A percentile compares a stretch with the other conserved stretches of the same genome.
Evolutionary conservation across 108 stramenopile genomes (phyloP).

Genomic region (Conticribra guillardii): DNA sequence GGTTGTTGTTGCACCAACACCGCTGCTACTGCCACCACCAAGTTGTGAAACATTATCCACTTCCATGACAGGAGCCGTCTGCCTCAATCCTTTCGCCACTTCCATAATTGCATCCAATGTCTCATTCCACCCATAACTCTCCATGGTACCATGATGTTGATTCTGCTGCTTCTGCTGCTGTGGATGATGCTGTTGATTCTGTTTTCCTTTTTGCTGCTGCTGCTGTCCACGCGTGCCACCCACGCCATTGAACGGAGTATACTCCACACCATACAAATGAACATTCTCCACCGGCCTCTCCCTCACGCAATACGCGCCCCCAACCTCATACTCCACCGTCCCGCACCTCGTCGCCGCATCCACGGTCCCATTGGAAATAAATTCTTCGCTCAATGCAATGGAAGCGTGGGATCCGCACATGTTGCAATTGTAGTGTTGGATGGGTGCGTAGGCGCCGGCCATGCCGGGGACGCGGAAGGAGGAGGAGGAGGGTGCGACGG

Average conservation of each 20-base stretch:
- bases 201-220: conserved; percentile 22
- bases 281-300: conserved; percentile 41
- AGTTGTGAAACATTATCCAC: background rate
- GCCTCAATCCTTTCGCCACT: conserved; percentile 29
- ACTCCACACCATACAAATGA: conserved; percentile 70
- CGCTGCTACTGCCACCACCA: too few species aligned
- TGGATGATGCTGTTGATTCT: too few species aligned
- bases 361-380: conserved; percentile 20
- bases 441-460: conserved; percentile 20
- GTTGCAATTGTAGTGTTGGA: conserved; percentile 56
- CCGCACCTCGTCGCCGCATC: conserved; percentile 43
- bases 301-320: conserved; percentile 67
- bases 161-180: conserved; percentile 27
- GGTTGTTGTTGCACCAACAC: conserved; percentile 1
- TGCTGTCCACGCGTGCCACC: conserved; percentile 27
- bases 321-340: conserved; percentile 78
- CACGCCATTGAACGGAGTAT: conserved; percentile 49
- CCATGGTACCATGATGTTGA: conserved; percentile 32
- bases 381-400: conserved; percentile 37
- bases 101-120: conserved; percentile 31
- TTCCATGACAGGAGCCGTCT: conserved; percentile 13
- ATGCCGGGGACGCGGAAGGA: background rate
- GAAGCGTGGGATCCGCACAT: conserved; percentile 59
- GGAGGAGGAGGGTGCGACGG: conserved; percentile 12
- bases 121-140: conserved; percentile 40